Evolutionary conservation across 306 rosid species (phyloP), one percentile per base, ranked within the genome.

Genomic region (Glycine tomentella): DNA sequence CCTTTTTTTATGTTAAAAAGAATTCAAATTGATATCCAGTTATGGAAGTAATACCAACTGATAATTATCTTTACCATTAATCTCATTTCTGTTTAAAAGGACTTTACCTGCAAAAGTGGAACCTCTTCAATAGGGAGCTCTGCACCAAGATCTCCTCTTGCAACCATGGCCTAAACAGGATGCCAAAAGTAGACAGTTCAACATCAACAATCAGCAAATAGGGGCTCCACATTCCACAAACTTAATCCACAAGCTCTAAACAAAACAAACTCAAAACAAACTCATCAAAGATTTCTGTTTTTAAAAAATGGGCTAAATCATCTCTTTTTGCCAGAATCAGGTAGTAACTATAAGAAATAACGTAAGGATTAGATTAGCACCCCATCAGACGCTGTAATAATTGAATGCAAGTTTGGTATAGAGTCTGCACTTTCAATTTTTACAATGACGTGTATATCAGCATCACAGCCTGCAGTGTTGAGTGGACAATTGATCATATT

Each of bases 381-480:
- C 88, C 88, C 88, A 65, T 85, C 88, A 77, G 88, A 85, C 0
- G 83, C 83, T 13, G 83, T 81, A 88, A 95, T 95, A 76, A 95
- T 95, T 67, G 99, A 95, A 83, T 91, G 99, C 87, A 95, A 86
- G 86, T 95, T 95, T 5, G 98, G 94, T 80, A 95, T 93, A 8
- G 99, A 95, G 84, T 95, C 97, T 38, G 98, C 99, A 78, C 99
- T 95, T 86, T 93, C 99, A 82, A 93, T 95, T 79, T 95, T 95
- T 36, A 95, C 99, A 59, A 93, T 95, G 80, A 95, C 96, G 42
- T 91, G 98, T 80, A 95, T 93, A 87, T 95, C 99, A 74, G 97
- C 98, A 81, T 68, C 89, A 78, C 86, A 70, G 77, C 89, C 99
- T 95, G 92, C 87, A 80, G 84, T 14, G 74, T 57, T 44, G 79